phyloP scores from a whole-genome alignment of 1,284 basidiomycete species.

The Amylostereum chailletii region DNA sequence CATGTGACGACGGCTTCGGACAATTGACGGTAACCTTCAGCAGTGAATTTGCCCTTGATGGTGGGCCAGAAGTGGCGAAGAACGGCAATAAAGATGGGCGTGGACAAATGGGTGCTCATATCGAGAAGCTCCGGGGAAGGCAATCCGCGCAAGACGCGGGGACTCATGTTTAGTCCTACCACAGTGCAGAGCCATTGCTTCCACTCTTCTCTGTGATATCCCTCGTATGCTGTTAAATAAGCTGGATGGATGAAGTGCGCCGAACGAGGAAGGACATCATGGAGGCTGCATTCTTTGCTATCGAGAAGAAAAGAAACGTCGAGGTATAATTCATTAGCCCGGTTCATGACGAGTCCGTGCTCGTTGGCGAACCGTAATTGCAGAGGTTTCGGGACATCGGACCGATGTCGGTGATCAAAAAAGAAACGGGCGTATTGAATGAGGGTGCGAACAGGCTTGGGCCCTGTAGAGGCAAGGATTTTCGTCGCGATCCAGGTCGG shows the following conservation, averaged over 20 bases:
- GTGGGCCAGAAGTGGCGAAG: constrained; percentile 2
- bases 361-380: constrained; percentile 1
- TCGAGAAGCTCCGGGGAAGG: constrained; percentile 5
- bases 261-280: constrained; percentile 3
- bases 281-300: constrained; percentile 1
- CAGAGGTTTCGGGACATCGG: background rate
- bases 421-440: constrained; percentile 12
- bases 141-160: constrained; percentile 3
- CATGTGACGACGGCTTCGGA: background rate
- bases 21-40: background rate
- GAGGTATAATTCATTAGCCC: constrained; percentile 2
- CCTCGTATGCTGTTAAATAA: background rate
- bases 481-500: constrained; percentile 4
- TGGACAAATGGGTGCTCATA: background rate
- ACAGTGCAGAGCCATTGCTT: constrained; percentile 9
- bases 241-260: background rate
- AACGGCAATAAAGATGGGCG: constrained; percentile 1
- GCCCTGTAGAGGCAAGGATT: constrained; percentile 3
- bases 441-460: background rate
- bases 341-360: constrained; percentile 5
- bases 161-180: constrained; percentile 4
- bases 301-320: background rate
- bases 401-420: constrained; percentile 8
- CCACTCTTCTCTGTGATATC: background rate
- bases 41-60: background rate